phyloP scores from a whole-genome alignment of 163 green algal genomes.

The Scenedesmus sp. region DNA sequence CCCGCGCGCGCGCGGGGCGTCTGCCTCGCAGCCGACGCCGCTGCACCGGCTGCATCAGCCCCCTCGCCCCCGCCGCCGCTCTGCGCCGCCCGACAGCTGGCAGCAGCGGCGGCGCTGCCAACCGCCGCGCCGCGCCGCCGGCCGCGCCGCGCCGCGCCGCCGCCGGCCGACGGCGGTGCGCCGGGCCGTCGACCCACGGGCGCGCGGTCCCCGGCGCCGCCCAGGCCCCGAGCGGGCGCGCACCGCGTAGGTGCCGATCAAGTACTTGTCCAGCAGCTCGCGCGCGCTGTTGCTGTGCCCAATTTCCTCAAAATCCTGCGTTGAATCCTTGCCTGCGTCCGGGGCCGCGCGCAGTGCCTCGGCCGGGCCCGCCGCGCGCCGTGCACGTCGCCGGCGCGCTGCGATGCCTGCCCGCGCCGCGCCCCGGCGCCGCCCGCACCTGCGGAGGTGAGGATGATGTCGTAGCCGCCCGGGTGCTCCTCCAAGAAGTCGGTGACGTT shows the following conservation, averaged over 20 bases:
- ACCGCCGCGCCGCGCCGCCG: too few relatives aligned
- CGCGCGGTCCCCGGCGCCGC: too few relatives aligned
- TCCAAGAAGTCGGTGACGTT: slow-evolving; percentile 96
- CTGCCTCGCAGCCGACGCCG: too few relatives aligned
- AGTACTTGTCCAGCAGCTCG: slow-evolving; percentile 87
- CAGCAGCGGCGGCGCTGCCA: background rate
- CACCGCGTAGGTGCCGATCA: slow-evolving; percentile 83
- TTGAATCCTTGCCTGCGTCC: slow-evolving; percentile 88
- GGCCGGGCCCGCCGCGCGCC: background rate
- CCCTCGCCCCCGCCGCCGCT: too few relatives aligned
- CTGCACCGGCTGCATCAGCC: too few relatives aligned
- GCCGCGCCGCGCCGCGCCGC: background rate
- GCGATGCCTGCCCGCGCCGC: too few relatives aligned
- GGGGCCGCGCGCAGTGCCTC: background rate
- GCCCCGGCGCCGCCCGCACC: slow-evolving; percentile 51
- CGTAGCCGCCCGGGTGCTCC: slow-evolving; percentile 95
- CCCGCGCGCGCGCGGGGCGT: too few relatives aligned
- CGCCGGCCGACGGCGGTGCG: too few relatives aligned
- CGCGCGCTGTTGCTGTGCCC: slow-evolving; percentile 88
- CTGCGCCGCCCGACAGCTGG: too few relatives aligned
- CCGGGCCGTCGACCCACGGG: background rate
- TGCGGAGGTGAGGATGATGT: slow-evolving; percentile 88
- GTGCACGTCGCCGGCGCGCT: background rate
- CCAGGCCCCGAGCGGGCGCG: too few relatives aligned
- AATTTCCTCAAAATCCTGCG: slow-evolving; percentile 96